These are phyloP conservation scores for Cylindrotheca fusiformis DNA, from an alignment of 108 stramenopile species.

Conservation along the genomic window DNA sequence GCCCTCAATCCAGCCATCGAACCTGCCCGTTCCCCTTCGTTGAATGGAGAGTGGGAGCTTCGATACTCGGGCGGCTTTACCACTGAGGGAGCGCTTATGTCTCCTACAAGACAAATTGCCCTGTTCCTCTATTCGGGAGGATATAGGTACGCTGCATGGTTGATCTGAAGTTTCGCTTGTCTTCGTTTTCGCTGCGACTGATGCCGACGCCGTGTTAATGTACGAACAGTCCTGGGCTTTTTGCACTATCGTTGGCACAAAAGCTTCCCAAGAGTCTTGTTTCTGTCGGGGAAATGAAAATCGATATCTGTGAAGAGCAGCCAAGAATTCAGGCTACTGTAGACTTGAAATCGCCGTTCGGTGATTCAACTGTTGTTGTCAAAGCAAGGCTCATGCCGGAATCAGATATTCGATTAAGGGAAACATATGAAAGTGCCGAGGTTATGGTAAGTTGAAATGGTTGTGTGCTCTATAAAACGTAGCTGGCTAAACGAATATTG, in stretches of 20 bases:
- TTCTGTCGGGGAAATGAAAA: slow-evolving; percentile 66
- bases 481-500: too few species aligned
- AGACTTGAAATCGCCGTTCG: slow-evolving; percentile 35
- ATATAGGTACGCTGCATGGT: slow-evolving; percentile 28
- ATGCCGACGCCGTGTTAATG: neutral
- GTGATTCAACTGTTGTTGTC: slow-evolving; percentile 31
- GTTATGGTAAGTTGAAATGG: neutral
- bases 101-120: slow-evolving; percentile 73
- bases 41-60: slow-evolving; percentile 84
- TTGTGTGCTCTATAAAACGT: too few species aligned
- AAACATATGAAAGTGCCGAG: slow-evolving; percentile 79
- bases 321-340: slow-evolving; percentile 78
- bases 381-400: slow-evolving; percentile 40
- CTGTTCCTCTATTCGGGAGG: slow-evolving; percentile 74
- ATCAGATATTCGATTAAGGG: slow-evolving; percentile 65
- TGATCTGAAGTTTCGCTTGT: too few species aligned
- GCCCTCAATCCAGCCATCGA: slow-evolving; percentile 67
- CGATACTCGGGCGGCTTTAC: slow-evolving; percentile 66
- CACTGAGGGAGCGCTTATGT: slow-evolving; percentile 56
- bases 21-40: slow-evolving; percentile 54
- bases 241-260: slow-evolving; percentile 62
- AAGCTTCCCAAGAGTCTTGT: slow-evolving; percentile 58
- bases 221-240: slow-evolving; percentile 50
- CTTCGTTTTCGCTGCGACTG: neutral
- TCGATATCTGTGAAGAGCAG: slow-evolving; percentile 68